Base-by-base conservation (phyloP, 2,329 filamentous ascomycete species). In the Onygenales sp. region DNA sequence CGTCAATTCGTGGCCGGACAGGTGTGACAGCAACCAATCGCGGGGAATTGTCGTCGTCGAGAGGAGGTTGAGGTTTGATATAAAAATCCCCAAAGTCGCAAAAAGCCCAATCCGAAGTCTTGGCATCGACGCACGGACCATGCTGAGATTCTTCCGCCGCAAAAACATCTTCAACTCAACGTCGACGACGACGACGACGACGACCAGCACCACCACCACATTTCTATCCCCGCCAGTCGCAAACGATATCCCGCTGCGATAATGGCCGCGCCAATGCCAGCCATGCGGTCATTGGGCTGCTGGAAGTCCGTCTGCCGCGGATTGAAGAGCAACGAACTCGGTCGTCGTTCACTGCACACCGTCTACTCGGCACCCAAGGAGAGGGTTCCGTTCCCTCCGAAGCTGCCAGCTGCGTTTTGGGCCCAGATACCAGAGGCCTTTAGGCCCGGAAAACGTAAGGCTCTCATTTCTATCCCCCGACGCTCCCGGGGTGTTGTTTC, bases 281-380 rank as follows among this genome's bases (percentile, higher is more conserved):
- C 76, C 46, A 67, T 76, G 72, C 83, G 86, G 80, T 85, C 86
- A 57, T 71, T 87, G 65, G 81, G 82, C 76, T 85, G 82, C 71
- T 81, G 87, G 67, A 87, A 86, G 71, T 75, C 80, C 33, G 72
- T 81, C 39, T 66, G 89, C 61, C 77, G 84, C 58, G 77, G 80
- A 64, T 71, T 78, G 46, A 55, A 50, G 21, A 77, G 77, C 57
- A 78, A 80, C 54, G 71, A 67, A 52, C 61, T 65, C 42, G 64
- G 63, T 49, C 67, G 66, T 51, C 69, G 83, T 60, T 74, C 75
- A 55, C 71, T 84, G 67, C 69, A 72, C 45, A 76, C 78, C 57
- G 65, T 74, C 57, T 72, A 78, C 63, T 67, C 73, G 52, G 60
- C 73, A 54, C 70, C 66, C 49, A 69, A 69, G 57, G 66, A 68